phyloP scores from a whole-genome alignment of 2,329 filamentous ascomycete genomes.

The Blastomyces silverae region DNA sequence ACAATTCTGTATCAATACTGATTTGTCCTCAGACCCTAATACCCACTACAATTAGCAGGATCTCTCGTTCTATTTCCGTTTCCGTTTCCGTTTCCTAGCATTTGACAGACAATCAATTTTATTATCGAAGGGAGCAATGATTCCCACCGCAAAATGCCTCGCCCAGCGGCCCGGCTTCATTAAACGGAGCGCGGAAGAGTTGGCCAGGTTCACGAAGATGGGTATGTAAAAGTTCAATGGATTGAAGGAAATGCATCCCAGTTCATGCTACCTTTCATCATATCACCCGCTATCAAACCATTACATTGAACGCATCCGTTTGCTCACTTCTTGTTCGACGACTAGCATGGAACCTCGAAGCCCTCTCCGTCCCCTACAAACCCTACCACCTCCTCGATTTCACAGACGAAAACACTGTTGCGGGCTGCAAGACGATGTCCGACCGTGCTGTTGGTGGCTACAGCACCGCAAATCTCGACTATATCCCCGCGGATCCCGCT shows the following conservation, averaged over 20 bases:
- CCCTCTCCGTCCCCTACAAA: constrained; percentile 33
- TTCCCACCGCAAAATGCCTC: constrained; percentile 37
- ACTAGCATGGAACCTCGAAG: constrained; percentile 40
- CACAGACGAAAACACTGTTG: constrained; percentile 33
- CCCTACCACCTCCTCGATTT: constrained; percentile 39
- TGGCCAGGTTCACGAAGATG: constrained; percentile 50
- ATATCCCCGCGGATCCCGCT: constrained; percentile 45
- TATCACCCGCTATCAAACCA: neutral
- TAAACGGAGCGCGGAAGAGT: constrained; percentile 53
- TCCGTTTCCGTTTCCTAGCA: neutral
- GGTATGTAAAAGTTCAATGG: constrained; percentile 35
- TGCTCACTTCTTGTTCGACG: constrained; percentile 4
- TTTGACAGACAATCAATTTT: neutral
- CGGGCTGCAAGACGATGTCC: constrained; percentile 64
- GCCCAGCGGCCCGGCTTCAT: constrained; percentile 47
- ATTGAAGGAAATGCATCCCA: neutral
- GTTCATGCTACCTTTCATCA: neutral
- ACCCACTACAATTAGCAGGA: neutral
- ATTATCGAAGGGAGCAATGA: constrained; percentile 24
- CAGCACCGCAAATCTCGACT: constrained; percentile 67
- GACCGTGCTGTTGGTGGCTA: constrained; percentile 82
- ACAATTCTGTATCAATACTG: neutral
- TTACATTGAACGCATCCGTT: neutral
- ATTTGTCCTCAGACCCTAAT: neutral
- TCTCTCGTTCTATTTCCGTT: too few relatives aligned